These are phyloP conservation scores for Lathyrus oleraceus DNA, from an alignment of 306 rosid genomes.

Conservation along the genomic window DNA sequence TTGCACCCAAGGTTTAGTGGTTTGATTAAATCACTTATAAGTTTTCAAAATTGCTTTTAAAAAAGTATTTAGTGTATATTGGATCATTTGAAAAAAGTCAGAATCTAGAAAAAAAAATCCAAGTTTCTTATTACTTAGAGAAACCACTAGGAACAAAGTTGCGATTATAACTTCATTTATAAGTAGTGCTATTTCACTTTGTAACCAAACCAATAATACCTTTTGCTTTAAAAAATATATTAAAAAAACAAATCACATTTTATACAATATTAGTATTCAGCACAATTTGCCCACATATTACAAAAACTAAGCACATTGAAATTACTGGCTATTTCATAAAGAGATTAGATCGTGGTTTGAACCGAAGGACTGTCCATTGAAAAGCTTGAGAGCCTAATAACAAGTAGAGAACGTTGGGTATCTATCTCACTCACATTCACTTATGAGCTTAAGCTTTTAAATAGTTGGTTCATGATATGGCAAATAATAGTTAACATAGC, in stretches of 20 bases:
- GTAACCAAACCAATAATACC: background rate
- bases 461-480: background rate
- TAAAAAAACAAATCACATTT: background rate
- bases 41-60: background rate
- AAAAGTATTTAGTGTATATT: background rate
- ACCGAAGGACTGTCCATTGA: background rate
- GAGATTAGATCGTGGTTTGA: background rate
- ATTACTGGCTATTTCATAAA: background rate
- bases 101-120: background rate
- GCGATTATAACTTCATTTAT: background rate
- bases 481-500: background rate
- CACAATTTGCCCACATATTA: background rate
- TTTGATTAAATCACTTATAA: background rate
- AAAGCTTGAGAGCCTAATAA: background rate
- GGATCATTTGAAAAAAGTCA: background rate
- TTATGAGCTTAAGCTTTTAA: background rate
- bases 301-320: background rate
- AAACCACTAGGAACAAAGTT: background rate
- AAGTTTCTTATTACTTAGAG: background rate
- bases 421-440: background rate
- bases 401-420: background rate
- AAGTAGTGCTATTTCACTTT: background rate
- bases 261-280: background rate
- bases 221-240: background rate
- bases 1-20: conserved; percentile 22